Evolutionary conservation across 176 grass and related monocot genomes (phyloP), one percentile per base, ranked within the genome.

Genomic region (Oryza coarctata): DNA sequence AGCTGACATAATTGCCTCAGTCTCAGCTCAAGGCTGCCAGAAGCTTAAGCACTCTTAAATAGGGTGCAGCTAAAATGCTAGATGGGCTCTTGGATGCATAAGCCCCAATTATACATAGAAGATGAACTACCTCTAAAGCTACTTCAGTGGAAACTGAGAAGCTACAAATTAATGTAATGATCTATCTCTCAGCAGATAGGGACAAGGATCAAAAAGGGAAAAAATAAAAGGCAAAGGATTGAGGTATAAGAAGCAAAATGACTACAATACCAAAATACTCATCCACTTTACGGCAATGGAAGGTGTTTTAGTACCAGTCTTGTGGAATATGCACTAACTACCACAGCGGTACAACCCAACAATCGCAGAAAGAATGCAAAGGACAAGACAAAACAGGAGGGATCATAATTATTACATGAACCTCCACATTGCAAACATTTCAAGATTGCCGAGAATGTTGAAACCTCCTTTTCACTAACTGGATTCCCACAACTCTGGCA

Each of bases 391-490:
- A 63, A 60, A 76, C 13, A 67, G 14, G 31, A 73, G 76, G 40
- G 74, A 7, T 84, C 20, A 31, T 67, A 66, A 33, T 27, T 52
- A 17, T 91, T 92, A 94, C 92, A 94, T 83, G 87, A 77, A 64
- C 92, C 84, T 74, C 85, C 92, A 14, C 92, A 94, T 35, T 94
- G 89, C 58, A 84, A 72, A 80, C 92, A 94, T 89, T 89, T 84
- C 45, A 94, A 82, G 27, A 83, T 82, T 80, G 66, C 32, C 9
- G 83, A 85, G 58, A 88, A 84, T 58, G 73, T 57, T 4, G 79
- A 80, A 82, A 71, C 35, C 77, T 85, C 92, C 57, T 89, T 89
- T 83, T 60, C 84, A 63, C 78, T 85, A 79, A 91, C 30, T 35
- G 87, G 75, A 69, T 81, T 77, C 28, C 89, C 87, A 80, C 92